These are phyloP conservation scores for Fragilariopsis cylindrus DNA, from an alignment of 108 stramenopile genomes.

Conservation along the genomic window DNA sequence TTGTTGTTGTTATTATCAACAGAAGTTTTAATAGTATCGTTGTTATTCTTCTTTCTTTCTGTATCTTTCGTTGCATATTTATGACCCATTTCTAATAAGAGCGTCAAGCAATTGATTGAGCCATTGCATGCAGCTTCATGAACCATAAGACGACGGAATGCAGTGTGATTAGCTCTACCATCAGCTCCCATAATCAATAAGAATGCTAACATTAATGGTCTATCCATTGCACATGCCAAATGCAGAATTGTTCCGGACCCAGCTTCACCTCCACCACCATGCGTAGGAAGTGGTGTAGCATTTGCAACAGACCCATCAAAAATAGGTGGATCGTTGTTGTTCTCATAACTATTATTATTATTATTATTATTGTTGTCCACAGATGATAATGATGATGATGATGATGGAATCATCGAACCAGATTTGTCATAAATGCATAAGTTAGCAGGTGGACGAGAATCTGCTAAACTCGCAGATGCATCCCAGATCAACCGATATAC, in stretches of 20 bases:
- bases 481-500: conserved; percentile 64
- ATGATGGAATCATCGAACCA: conserved; percentile 16
- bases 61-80: conserved; percentile 24
- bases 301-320: conserved; percentile 82
- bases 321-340: conserved; percentile 42
- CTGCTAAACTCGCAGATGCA: conserved; percentile 53
- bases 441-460: conserved; percentile 60
- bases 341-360: not conserved
- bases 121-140: conserved; percentile 87
- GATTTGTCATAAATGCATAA: conserved; percentile 54
- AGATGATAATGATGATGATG: too few species aligned
- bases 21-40: not conserved
- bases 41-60: not conserved
- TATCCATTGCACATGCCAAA: conserved; percentile 81
- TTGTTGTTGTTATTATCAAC: not conserved
- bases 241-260: conserved; percentile 78
- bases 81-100: conserved; percentile 67
- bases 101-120: conserved; percentile 65
- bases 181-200: conserved; percentile 75
- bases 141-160: conserved; percentile 78
- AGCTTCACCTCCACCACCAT: conserved; percentile 45
- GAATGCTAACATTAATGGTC: conserved; percentile 71
- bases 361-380: not conserved
- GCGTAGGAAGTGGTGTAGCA: conserved; percentile 63
- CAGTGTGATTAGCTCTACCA: conserved; percentile 71